A percentile compares a stretch with the other conserved stretches of the same genome.
Evolutionary conservation across 495 filamentous ascomycete species (phyloP).

Genomic region (Acidomyces sp.): DNA sequence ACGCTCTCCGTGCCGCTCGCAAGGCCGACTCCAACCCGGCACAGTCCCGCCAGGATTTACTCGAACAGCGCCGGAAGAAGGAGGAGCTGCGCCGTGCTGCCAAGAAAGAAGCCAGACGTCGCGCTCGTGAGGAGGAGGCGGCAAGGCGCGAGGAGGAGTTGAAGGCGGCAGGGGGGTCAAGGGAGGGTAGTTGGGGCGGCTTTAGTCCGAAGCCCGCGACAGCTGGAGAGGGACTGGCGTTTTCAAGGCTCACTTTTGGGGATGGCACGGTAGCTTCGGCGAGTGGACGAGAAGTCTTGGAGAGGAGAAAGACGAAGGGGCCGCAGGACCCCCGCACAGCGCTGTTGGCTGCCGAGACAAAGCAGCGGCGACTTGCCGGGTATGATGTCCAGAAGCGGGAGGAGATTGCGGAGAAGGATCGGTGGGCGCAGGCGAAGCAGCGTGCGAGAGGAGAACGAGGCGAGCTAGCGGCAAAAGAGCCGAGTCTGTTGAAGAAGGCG

Average conservation of each 20-base stretch:
- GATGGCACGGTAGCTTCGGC: slow-evolving; percentile 68
- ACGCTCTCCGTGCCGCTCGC: slow-evolving; percentile 63
- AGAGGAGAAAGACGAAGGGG: slow-evolving; percentile 51
- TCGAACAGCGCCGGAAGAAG: slow-evolving; percentile 77
- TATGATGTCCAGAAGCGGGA: slow-evolving; percentile 67
- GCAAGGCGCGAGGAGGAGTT: slow-evolving; percentile 43
- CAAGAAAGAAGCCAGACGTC: slow-evolving; percentile 66
- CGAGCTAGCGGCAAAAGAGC: slow-evolving; percentile 81
- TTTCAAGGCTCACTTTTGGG: slow-evolving; percentile 72
- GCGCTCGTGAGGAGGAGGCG: slow-evolving; percentile 64
- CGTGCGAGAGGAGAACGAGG: slow-evolving; percentile 77
- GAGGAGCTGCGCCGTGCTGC: slow-evolving; percentile 70
- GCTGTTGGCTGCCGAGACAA: slow-evolving; percentile 54
- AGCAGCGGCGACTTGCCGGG: slow-evolving; percentile 50
- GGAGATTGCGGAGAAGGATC: slow-evolving; percentile 81
- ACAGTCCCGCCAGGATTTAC: slow-evolving; percentile 70
- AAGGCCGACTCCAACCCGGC: slow-evolving; percentile 76
- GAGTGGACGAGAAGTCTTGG: slow-evolving; percentile 42
- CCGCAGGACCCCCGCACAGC: slow-evolving; percentile 67
- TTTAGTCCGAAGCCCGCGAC: slow-evolving; percentile 25
- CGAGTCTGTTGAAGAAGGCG: slow-evolving; percentile 81
- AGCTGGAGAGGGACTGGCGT: slow-evolving; percentile 57
- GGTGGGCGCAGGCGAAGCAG: slow-evolving; percentile 84
- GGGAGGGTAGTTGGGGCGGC: slow-evolving; percentile 18
- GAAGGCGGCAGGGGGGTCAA: slow-evolving; percentile 21